phyloP scores from a whole-genome alignment of 1,284 basidiomycete species.

The Cryptococcus jaspeensis region DNA sequence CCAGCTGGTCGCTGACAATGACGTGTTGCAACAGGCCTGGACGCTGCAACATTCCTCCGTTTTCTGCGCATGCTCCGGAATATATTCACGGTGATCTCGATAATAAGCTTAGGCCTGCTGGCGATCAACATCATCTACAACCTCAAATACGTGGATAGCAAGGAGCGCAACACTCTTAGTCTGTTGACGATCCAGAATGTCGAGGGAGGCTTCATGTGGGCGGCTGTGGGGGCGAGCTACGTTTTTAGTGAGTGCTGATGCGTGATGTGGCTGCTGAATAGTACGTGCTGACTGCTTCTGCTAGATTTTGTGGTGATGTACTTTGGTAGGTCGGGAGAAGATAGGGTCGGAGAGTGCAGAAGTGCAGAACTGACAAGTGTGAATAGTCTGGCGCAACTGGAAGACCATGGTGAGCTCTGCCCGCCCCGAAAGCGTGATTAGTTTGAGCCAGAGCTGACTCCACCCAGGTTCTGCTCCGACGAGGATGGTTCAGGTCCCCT shows the following conservation, averaged over 20 bases:
- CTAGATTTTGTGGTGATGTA: conserved; percentile 43
- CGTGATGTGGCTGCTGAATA: not conserved
- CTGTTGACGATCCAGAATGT: conserved; percentile 79
- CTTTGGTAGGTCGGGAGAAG: conserved; percentile 20
- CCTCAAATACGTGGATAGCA: conserved; percentile 58
- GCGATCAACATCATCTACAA: conserved; percentile 65
- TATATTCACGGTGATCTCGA: conserved; percentile 64
- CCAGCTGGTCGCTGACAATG: not conserved
- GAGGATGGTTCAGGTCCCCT: conserved; percentile 49
- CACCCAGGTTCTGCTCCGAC: conserved; percentile 32
- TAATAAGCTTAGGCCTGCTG: conserved; percentile 69
- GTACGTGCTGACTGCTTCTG: not conserved
- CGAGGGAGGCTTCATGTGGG: conserved; percentile 64
- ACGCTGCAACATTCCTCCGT: conserved; percentile 88
- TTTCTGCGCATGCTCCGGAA: conserved; percentile 80
- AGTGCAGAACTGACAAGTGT: conserved; percentile 30
- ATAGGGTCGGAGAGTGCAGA: not conserved
- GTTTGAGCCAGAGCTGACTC: not conserved
- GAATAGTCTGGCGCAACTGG: conserved; percentile 67
- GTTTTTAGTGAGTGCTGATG: conserved; percentile 58
- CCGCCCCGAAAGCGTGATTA: not conserved
- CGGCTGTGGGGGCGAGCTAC: conserved; percentile 73
- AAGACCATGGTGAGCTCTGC: conserved; percentile 60
- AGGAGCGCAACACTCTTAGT: conserved; percentile 60
- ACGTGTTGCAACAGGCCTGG: conserved; percentile 58